phyloP scores from a whole-genome alignment of 78 protist genomes.

The Dictyostelium firmibasis region DNA sequence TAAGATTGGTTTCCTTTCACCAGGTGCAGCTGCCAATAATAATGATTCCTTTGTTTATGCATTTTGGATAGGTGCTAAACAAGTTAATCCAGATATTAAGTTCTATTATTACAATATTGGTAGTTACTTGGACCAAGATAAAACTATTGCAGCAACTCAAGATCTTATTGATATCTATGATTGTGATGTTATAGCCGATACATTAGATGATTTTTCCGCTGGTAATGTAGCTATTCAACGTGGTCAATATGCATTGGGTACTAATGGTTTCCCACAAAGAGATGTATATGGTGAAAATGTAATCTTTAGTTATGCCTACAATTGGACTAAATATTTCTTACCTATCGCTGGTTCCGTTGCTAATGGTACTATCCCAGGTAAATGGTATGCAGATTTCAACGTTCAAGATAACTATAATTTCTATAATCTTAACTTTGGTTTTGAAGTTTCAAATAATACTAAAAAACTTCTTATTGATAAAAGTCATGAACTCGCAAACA shows the following conservation, averaged over 20 bases:
- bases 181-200: conserved; percentile 6
- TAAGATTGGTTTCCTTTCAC: conserved; percentile 16
- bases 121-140: not conserved
- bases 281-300: conserved; percentile 43
- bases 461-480: not conserved
- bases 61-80: conserved; percentile 8
- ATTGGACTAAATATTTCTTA: conserved; percentile 43
- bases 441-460: not conserved
- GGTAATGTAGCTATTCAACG: not conserved
- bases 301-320: not conserved
- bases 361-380: not conserved
- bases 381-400: not conserved
- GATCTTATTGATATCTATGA: not conserved
- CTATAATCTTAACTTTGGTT: not conserved
- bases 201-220: conserved; percentile 24
- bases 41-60: not conserved
- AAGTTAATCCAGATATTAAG: not conserved
- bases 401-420: not conserved
- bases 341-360: not conserved
- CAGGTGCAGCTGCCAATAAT: not conserved
- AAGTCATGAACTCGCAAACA: not conserved
- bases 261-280: conserved; percentile 33
- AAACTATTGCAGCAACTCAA: conserved; percentile 14
- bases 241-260: conserved; percentile 20
- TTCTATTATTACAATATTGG: conserved; percentile 25